These are phyloP conservation scores for Pythium sp. DNA, from an alignment of 352 stramenopile genomes.

Conservation along the genomic window DNA sequence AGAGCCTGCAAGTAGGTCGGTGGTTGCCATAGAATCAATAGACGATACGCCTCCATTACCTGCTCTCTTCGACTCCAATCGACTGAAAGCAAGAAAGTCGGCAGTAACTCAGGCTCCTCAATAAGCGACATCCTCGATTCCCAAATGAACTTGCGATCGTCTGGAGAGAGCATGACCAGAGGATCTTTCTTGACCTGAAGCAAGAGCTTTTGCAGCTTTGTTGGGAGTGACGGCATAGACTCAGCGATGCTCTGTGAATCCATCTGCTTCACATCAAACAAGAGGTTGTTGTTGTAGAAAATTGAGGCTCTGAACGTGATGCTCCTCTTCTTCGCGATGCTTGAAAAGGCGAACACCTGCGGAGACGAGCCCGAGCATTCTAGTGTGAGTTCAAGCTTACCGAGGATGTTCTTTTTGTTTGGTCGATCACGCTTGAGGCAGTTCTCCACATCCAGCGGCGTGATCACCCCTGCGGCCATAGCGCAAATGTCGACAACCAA, in stretches of 20 bases:
- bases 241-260: conserved; percentile 6
- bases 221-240: conserved; percentile 28
- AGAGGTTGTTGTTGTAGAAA: conserved; percentile 36
- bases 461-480: conserved; percentile 34
- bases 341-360: conserved; percentile 64
- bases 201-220: conserved; percentile 44
- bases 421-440: conserved; percentile 38
- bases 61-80: conserved; percentile 78
- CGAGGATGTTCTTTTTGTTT: conserved; percentile 33
- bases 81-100: conserved; percentile 83
- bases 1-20: conserved; percentile 84
- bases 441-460: conserved; percentile 72
- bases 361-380: conserved; percentile 38
- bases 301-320: conserved; percentile 73
- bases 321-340: conserved; percentile 40
- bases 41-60: conserved; percentile 77
- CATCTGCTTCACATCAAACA: conserved; percentile 4
- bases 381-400: conserved; percentile 41
- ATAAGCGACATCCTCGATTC: conserved; percentile 50
- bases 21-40: conserved; percentile 75
- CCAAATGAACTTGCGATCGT: conserved; percentile 76
- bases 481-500: conserved; percentile 32
- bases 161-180: conserved; percentile 49
- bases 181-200: conserved; percentile 58
- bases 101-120: conserved; percentile 72